Percentiles rank a stretch among this genome's conserved stretches.
phyloP scores from a whole-genome alignment of 345 rosid species.

The Balakata baccata region DNA sequence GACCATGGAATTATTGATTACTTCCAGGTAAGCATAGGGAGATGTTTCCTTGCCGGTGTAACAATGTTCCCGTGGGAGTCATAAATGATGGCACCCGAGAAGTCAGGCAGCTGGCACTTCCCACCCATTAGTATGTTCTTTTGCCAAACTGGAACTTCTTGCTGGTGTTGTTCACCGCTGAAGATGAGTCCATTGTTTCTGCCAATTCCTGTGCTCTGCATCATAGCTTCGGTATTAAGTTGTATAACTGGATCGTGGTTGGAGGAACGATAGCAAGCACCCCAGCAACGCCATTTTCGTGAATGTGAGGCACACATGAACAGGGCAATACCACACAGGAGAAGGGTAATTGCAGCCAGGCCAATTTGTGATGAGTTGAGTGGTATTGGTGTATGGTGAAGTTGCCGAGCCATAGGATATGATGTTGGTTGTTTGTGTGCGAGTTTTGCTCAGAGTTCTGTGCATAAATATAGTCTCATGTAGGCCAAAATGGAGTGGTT shows the following conservation, averaged over 20 bases:
- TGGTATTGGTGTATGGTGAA: constrained; percentile 23
- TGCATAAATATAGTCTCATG: no score
- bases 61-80: constrained; percentile 60
- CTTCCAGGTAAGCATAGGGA: constrained; percentile 67
- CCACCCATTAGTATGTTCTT: constrained; percentile 94
- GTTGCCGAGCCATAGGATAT: constrained; percentile 44
- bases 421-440: constrained; percentile 6
- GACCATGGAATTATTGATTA: constrained; percentile 15
- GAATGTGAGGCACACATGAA: constrained; percentile 62
- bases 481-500: no score
- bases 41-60: constrained; percentile 47
- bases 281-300: constrained; percentile 44
- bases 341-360: constrained; percentile 38
- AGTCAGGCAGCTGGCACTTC: constrained; percentile 83
- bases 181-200: constrained; percentile 23
- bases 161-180: constrained; percentile 40
- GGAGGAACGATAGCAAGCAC: constrained; percentile 51
- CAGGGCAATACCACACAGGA: constrained; percentile 46
- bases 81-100: constrained; percentile 79
- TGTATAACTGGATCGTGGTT: constrained; percentile 57
- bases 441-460: neutral
- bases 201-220: constrained; percentile 10
- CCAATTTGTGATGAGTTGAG: constrained; percentile 34
- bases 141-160: constrained; percentile 57
- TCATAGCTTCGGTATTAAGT: constrained; percentile 37